Evolutionary conservation across 176 grass and related monocot species (phyloP).

Genomic region (Guadua angustifolia): DNA sequence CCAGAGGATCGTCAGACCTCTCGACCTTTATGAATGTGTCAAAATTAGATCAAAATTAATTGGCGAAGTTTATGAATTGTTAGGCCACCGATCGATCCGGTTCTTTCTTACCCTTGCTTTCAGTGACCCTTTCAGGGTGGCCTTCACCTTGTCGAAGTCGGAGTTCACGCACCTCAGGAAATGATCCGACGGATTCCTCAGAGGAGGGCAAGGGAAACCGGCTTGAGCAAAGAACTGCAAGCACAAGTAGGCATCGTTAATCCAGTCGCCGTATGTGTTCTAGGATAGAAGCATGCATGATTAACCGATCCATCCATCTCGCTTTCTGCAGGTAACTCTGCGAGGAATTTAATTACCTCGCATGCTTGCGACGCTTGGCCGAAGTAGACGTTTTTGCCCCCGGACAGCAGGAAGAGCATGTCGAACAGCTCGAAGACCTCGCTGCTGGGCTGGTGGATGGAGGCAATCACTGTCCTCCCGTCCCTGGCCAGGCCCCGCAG

Average conservation of each 20-base stretch:
- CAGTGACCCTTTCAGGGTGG: conserved; percentile 91
- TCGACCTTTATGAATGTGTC: conserved; percentile 50
- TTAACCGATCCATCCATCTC: not conserved
- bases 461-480: conserved; percentile 92
- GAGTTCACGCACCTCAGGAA: conserved; percentile 96
- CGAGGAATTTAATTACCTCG: conserved; percentile 53
- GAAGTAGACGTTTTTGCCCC: conserved; percentile 99
- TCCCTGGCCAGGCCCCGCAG: conserved; percentile 83
- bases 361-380: conserved; percentile 76
- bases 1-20: conserved; percentile 84
- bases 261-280: not conserved
- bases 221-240: conserved; percentile 85
- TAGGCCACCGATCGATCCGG: conserved; percentile 29
- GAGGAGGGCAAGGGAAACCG: conserved; percentile 85
- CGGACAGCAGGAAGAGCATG: conserved; percentile 88
- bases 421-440: conserved; percentile 99
- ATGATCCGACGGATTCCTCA: conserved; percentile 96
- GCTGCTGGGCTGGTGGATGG: conserved; percentile 97
- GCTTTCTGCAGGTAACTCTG: not conserved
- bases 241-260: not conserved
- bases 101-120: conserved; percentile 73
- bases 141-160: conserved; percentile 99
- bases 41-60: conserved; percentile 32
- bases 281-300: not conserved
- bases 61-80: not conserved